These are phyloP conservation scores for Lactarius akahatsu DNA, from an alignment of 768 basidiomycete species.

Conservation along the genomic window DNA sequence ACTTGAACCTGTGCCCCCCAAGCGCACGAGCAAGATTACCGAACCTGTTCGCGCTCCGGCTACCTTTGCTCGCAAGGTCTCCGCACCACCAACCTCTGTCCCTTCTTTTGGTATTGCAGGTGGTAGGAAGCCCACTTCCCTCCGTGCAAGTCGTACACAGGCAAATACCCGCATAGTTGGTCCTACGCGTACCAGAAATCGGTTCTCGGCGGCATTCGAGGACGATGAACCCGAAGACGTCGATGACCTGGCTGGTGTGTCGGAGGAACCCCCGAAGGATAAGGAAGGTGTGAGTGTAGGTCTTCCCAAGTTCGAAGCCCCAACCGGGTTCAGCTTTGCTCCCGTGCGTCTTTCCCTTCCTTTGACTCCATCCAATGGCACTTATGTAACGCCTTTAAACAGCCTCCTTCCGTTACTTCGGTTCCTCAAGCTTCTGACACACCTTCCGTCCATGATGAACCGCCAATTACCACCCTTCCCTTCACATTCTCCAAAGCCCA, in stretches of 20 bases:
- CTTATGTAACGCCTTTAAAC: slow-evolving; percentile 21
- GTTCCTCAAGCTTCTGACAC: slow-evolving; percentile 45
- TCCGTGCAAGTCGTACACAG: slow-evolving; percentile 7
- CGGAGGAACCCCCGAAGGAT: slow-evolving; percentile 41
- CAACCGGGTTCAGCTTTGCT: slow-evolving; percentile 65
- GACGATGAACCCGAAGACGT: slow-evolving; percentile 44
- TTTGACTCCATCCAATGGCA: not conserved
- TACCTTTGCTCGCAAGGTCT: slow-evolving; percentile 36
- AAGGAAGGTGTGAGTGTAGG: slow-evolving; percentile 39
- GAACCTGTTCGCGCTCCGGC: slow-evolving; percentile 32
- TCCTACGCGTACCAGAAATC: slow-evolving; percentile 49
- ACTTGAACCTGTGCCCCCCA: slow-evolving; percentile 26
- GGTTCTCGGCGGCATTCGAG: slow-evolving; percentile 67
- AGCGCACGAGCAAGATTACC: slow-evolving; percentile 31
- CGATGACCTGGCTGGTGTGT: slow-evolving; percentile 38
- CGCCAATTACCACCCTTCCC: slow-evolving; percentile 29
- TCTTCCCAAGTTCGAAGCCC: slow-evolving; percentile 57
- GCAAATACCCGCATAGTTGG: slow-evolving; percentile 31
- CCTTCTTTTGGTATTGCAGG: slow-evolving; percentile 10
- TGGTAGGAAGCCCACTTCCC: slow-evolving; percentile 18
- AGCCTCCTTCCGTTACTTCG: slow-evolving; percentile 21
- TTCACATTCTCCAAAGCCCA: slow-evolving; percentile 28
- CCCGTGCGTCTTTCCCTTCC: slow-evolving; percentile 44
- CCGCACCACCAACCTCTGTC: slow-evolving; percentile 21
- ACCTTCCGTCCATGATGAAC: slow-evolving; percentile 50